Base-by-base conservation (phyloP, 1,284 basidiomycete species). In the Papiliotrema fonsecae region DNA sequence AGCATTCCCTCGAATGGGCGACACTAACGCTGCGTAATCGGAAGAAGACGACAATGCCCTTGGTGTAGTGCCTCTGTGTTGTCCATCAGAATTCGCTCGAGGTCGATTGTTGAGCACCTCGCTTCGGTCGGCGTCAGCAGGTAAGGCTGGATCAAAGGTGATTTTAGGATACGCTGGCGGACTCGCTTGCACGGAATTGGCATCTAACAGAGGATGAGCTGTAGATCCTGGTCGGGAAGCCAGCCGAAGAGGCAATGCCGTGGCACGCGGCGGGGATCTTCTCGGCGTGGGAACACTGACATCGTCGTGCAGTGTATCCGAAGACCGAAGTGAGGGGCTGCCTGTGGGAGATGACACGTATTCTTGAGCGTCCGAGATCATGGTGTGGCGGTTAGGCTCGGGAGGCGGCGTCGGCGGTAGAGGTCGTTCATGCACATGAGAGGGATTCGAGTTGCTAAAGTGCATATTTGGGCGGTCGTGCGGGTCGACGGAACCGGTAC, bases 401-500 rank as follows among this genome's bases (percentile, higher is more conserved):
- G 34, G 19, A 7, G 42, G 31, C 13, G 30, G 47, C 27, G 42
- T 34, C 28, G 50, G 45, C 6, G 44, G 38, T 3, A 39, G 39
- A 42, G 43, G 40, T n/a, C 44, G 11, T 9, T 50, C n/a, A n/a
- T n/a, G n/a, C n/a, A n/a, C n/a, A n/a, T n/a, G n/a, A n/a, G n/a
- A n/a, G n/a, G n/a, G n/a, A n/a, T n/a, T n/a, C n/a, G n/a, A n/a
- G n/a, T n/a, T n/a, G n/a, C n/a, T 47, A 6, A 37, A 35, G 34
- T 53, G 27, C 6, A 52, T 28, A 11, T 54, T 45, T 18, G 52
- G 32, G 18, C 61, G 48, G 27, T 62, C 55, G 1, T 53, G 39
- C 27, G 59, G 48, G 14, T 67, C 63, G 45, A 60, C 52, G 5
- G 63, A 57, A 14, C 51, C 19, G 3, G 61, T 58, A 18, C 64